Conservation (phyloP, 2,329 filamentous ascomycete genomes). For the Ophiostoma sp. region DNA sequence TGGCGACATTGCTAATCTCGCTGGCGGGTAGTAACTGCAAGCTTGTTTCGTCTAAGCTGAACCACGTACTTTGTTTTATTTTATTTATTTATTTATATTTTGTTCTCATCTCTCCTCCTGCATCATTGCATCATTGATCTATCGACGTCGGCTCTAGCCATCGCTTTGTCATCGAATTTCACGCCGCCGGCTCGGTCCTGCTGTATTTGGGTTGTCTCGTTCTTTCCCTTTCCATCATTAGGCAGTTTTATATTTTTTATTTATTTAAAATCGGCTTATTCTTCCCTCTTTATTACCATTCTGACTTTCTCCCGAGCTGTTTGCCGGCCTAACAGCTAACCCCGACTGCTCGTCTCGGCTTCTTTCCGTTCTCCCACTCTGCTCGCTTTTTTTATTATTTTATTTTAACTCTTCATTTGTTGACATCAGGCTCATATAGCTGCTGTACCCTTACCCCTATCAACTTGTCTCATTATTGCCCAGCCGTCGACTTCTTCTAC, state of each 20-base stretch:
- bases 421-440: not conserved
- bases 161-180: constrained; percentile 5
- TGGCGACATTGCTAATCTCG: not conserved
- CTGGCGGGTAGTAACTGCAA: not conserved
- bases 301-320: too few species aligned
- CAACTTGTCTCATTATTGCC: not conserved
- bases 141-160: not conserved
- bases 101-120: not conserved
- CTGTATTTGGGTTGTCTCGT: not conserved
- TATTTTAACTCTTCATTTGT: not conserved
- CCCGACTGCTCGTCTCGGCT: not conserved
- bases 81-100: not conserved
- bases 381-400: not conserved
- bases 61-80: not conserved
- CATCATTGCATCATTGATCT: constrained; percentile 2
- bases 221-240: not conserved
- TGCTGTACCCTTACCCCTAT: not conserved
- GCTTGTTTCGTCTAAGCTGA: not conserved
- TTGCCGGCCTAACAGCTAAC: not conserved
- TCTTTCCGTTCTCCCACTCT: not conserved
- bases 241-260: not conserved
- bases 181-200: not conserved
- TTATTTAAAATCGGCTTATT: not conserved
- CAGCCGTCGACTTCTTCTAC: not conserved
- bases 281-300: not conserved